Conservation (phyloP, 2,329 filamentous ascomycete genomes). For the Hypoxylon sp. region DNA sequence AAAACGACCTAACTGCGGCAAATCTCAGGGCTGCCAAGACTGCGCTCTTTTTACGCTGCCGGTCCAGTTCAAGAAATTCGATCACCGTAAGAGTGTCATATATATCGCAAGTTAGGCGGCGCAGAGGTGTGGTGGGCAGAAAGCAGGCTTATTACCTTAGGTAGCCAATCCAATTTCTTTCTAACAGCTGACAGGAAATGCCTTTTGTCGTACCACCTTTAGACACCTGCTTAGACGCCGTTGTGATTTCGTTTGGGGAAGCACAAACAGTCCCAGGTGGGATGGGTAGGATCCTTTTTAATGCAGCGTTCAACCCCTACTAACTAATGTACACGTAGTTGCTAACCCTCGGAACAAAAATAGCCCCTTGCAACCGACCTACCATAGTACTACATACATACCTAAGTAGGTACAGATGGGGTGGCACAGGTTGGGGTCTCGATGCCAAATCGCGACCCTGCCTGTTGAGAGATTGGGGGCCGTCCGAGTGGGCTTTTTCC, state of each 20-base stretch:
- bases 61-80: not conserved
- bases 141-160: not conserved
- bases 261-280: conserved; percentile 10
- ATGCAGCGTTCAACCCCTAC: not conserved
- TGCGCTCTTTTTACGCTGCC: conserved; percentile 6
- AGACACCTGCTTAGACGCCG: conserved; percentile 16
- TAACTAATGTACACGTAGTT: not conserved
- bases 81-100: not conserved
- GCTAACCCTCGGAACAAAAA: conserved; percentile 30
- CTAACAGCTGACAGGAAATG: conserved; percentile 2
- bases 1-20: conserved; percentile 17
- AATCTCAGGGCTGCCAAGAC: conserved; percentile 28
- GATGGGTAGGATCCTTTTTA: conserved; percentile 12
- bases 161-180: not conserved
- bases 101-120: conserved; percentile 2
- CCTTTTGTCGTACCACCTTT: not conserved
- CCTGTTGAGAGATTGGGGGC: conserved; percentile 18
- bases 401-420: not conserved
- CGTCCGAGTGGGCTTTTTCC: conserved; percentile 35
- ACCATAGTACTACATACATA: not conserved
- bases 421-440: conserved; percentile 25
- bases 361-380: conserved; percentile 22
- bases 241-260: conserved; percentile 9
- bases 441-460: conserved; percentile 12
- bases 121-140: not conserved